phyloP scores from a whole-genome alignment of 306 rosid species.

The Malus sieversii region DNA sequence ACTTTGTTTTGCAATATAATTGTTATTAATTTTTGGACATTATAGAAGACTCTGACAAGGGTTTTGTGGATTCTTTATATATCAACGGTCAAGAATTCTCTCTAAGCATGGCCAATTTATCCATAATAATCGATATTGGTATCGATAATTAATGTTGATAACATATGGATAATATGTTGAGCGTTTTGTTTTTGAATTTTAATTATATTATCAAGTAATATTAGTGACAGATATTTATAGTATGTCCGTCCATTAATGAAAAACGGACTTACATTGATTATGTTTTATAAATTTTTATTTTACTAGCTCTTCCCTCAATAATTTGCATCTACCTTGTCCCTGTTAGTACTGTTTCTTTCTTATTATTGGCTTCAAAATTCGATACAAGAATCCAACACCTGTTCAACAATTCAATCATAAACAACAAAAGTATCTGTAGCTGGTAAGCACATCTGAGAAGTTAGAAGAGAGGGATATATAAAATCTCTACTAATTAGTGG shows the following conservation, averaged over 20 bases:
- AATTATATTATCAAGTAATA: not conserved
- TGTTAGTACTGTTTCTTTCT: not conserved
- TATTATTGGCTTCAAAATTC: not conserved
- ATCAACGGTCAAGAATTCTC: not conserved
- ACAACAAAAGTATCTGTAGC: not conserved
- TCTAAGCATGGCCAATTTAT: not conserved
- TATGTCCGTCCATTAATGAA: not conserved
- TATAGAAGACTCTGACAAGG: not conserved
- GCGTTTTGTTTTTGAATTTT: no score
- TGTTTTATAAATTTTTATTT: no score
- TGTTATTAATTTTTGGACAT: not conserved
- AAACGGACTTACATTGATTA: not conserved
- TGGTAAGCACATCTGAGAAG: not conserved
- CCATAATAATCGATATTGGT: no score
- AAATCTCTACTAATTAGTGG: not conserved
- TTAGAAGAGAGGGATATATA: not conserved
- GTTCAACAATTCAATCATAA: not conserved
- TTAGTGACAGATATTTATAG: no score
- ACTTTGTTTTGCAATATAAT: not conserved
- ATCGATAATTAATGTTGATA: no score
- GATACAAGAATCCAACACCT: no score
- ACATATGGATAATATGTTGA: not conserved
- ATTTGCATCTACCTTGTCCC: not conserved
- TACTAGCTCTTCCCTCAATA: not conserved
- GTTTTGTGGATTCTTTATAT: not conserved